Evolutionary conservation across 2,329 filamentous ascomycete species (phyloP).

Genomic region (Sporothrix curviconia): DNA sequence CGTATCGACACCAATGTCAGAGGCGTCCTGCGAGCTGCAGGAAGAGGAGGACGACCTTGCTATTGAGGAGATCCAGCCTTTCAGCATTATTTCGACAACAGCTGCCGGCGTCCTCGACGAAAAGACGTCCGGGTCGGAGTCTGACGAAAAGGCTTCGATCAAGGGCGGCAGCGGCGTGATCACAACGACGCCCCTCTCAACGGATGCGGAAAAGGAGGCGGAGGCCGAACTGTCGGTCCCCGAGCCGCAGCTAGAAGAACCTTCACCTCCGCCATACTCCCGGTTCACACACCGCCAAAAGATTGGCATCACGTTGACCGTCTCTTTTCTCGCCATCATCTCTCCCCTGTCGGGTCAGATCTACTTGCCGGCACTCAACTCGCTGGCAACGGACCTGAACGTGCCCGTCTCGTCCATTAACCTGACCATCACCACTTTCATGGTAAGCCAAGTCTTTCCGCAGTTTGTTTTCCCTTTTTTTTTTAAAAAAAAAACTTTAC

Average conservation of each 20-base stretch:
- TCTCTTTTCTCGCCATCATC: slow-evolving; percentile 18
- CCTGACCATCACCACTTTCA: slow-evolving; percentile 36
- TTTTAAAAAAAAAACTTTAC: background rate
- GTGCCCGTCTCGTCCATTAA: slow-evolving; percentile 31
- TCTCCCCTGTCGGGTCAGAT: slow-evolving; percentile 16
- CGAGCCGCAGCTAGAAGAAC: background rate
- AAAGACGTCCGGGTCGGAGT: background rate
- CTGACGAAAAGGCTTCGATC: background rate
- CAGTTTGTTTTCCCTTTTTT: too few relatives aligned
- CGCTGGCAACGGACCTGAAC: slow-evolving; percentile 24
- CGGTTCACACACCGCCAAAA: slow-evolving; percentile 16
- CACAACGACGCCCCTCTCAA: background rate
- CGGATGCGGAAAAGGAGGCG: background rate
- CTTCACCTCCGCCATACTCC: slow-evolving; percentile 9
- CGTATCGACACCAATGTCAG: background rate
- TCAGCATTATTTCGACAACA: background rate
- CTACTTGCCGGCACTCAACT: slow-evolving; percentile 15
- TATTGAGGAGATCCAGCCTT: slow-evolving; percentile 9
- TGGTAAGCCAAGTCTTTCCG: slow-evolving; percentile 21
- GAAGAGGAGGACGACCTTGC: slow-evolving; percentile 7
- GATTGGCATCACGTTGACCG: slow-evolving; percentile 17
- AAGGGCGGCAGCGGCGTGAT: background rate
- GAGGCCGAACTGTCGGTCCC: background rate
- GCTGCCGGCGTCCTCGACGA: background rate
- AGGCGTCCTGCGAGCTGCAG: background rate